phyloP scores from a whole-genome alignment of 768 basidiomycete species.

The Suillus ampliporus region DNA sequence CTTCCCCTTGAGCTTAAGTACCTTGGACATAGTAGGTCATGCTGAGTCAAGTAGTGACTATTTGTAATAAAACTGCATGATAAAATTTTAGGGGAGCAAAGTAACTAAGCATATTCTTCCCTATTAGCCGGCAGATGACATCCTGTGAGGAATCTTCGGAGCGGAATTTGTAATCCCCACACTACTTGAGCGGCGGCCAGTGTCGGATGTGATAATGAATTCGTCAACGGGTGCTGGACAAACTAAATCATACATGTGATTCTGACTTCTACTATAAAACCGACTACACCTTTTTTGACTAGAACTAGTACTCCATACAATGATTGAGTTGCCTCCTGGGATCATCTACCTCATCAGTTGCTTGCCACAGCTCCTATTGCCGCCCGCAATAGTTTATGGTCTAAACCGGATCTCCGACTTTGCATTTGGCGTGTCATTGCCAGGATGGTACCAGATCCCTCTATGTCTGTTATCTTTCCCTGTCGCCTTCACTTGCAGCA shows the following conservation, averaged over 20 bases:
- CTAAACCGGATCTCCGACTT: slow-evolving; percentile 18
- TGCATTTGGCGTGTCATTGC: slow-evolving; percentile 13
- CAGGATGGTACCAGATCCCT: slow-evolving; percentile 22
- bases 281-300: neutral
- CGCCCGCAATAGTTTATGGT: slow-evolving; percentile 24
- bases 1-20: no score
- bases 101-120: no score
- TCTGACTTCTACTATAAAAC: neutral
- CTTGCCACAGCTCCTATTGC: slow-evolving; percentile 28
- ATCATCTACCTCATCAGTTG: slow-evolving; percentile 31
- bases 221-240: no score
- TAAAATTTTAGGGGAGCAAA: no score
- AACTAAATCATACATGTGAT: slow-evolving; percentile 3
- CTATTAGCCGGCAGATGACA: neutral
- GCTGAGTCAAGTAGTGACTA: no score
- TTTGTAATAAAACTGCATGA: no score
- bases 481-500: slow-evolving; percentile 21
- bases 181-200: neutral
- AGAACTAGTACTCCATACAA: neutral
- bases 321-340: slow-evolving; percentile 42
- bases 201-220: neutral
- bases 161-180: neutral
- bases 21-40: no score
- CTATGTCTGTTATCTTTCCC: slow-evolving; percentile 32
- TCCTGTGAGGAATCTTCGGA: neutral